These are phyloP conservation scores for Penicillium verhagenii DNA, from an alignment of 495 filamentous ascomycete genomes.

Conservation along the genomic window DNA sequence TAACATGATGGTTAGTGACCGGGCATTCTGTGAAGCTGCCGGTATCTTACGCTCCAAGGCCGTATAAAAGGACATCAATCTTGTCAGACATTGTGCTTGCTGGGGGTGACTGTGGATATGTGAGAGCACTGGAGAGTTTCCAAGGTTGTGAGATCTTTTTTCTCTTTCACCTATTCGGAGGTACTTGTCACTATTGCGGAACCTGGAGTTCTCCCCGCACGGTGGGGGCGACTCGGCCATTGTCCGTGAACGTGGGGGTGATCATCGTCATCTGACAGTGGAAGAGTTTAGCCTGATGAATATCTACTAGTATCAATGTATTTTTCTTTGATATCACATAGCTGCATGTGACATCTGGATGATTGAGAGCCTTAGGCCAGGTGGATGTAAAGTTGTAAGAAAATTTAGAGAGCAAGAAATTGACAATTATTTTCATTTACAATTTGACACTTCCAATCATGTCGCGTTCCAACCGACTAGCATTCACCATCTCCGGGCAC, in stretches of 20 bases:
- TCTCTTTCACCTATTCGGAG: background rate
- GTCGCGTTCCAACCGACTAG: conserved; percentile 36
- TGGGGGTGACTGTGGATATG: background rate
- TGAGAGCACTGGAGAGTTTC: no score
- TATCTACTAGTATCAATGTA: no score
- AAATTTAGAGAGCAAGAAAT: no score
- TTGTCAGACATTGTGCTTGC: conserved; percentile 23
- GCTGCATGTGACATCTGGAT: no score
- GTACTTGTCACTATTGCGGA: background rate
- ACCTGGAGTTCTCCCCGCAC: background rate
- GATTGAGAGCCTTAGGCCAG: no score
- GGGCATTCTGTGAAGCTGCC: background rate
- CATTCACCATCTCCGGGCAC: conserved; percentile 35
- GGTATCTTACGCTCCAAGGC: conserved; percentile 36
- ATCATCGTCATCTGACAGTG: no score
- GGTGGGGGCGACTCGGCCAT: background rate
- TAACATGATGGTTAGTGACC: conserved; percentile 6
- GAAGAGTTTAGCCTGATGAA: no score
- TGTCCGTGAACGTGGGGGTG: background rate
- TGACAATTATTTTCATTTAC: conserved; percentile 7
- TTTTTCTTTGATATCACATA: no score
- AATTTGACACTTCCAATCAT: conserved; percentile 35
- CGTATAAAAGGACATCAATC: conserved; percentile 39
- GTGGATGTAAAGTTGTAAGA: no score
- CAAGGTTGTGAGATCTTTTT: background rate